phyloP scores from a whole-genome alignment of 2,329 filamentous ascomycete species.

The Sporothrix brunneoviolacea region DNA sequence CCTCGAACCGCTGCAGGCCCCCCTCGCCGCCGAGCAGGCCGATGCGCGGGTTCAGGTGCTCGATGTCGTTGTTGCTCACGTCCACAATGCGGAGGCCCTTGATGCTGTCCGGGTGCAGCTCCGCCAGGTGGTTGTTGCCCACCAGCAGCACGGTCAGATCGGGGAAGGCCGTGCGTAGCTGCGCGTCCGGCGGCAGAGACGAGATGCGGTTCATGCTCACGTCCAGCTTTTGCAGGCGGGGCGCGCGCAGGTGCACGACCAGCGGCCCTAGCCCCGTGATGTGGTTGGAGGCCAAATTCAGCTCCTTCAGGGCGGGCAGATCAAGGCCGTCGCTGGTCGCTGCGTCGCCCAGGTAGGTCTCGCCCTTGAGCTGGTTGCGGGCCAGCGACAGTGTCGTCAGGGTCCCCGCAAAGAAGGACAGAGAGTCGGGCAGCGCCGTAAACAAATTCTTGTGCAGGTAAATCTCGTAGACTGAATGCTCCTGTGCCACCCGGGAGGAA shows the following conservation, averaged over 20 bases:
- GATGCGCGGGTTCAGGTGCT: conserved; percentile 70
- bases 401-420: conserved; percentile 64
- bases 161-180: conserved; percentile 61
- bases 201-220: conserved; percentile 76
- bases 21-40: conserved; percentile 64
- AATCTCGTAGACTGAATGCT: conserved; percentile 48
- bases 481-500: conserved; percentile 48
- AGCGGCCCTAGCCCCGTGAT: conserved; percentile 65
- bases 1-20: conserved; percentile 61
- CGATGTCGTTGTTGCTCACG: conserved; percentile 78
- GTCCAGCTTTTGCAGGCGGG: conserved; percentile 68
- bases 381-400: conserved; percentile 68
- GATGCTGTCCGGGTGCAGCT: conserved; percentile 66
- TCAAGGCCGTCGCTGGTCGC: conserved; percentile 50
- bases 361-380: conserved; percentile 63
- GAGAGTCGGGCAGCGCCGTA: conserved; percentile 58
- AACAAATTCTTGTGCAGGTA: conserved; percentile 75
- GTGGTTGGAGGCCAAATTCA: conserved; percentile 69
- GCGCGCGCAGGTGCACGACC: conserved; percentile 61
- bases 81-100: conserved; percentile 70
- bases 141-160: conserved; percentile 63
- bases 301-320: conserved; percentile 66
- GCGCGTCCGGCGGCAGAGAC: conserved; percentile 48
- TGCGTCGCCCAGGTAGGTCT: conserved; percentile 49
- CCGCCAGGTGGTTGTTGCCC: conserved; percentile 71